A percentile compares a stretch with the other conserved stretches of the same genome.
Evolutionary conservation across 1,284 basidiomycete genomes (phyloP).

Genomic region (Hymenochaete sp.): DNA sequence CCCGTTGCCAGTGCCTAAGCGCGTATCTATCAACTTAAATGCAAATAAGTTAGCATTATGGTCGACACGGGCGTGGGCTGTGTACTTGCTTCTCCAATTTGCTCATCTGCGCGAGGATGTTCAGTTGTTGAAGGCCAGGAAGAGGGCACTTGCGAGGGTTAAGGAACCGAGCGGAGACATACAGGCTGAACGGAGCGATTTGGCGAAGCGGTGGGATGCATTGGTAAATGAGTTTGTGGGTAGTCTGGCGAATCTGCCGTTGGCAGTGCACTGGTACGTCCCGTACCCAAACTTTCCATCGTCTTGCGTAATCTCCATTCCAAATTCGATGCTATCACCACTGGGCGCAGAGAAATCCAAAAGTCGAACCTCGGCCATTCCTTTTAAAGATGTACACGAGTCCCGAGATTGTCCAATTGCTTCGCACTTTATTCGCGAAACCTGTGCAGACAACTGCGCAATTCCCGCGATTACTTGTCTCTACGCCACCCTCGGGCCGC

Average conservation of each 20-base stretch:
- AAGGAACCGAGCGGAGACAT: conserved; percentile 43
- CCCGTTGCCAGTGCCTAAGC: conserved; percentile 29
- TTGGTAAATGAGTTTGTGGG: conserved; percentile 67
- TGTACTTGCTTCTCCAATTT: conserved; percentile 68
- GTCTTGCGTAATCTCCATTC: no score
- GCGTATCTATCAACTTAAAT: conserved; percentile 34
- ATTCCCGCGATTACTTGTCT: no score
- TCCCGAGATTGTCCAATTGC: no score
- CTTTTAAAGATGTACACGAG: no score
- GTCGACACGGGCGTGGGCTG: conserved; percentile 72
- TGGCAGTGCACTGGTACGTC: conserved; percentile 75
- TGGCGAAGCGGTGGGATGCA: conserved; percentile 54
- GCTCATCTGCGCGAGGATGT: conserved; percentile 61
- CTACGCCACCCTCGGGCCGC: no score
- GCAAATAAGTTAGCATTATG: conserved; percentile 44
- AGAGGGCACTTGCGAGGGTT: conserved; percentile 37
- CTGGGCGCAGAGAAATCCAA: no score
- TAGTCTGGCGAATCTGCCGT: conserved; percentile 69
- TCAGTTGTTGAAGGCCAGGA: conserved; percentile 44
- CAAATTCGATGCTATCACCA: no score
- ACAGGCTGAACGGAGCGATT: conserved; percentile 45
- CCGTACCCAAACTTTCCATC: not conserved
- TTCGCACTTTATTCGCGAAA: no score
- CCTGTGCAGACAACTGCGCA: no score
- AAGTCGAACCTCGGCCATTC: no score